Evolutionary conservation across 164 flowering plant genomes (phyloP), one percentile per base, ranked within the genome.

Genomic region (Paratinospora sagittata): DNA sequence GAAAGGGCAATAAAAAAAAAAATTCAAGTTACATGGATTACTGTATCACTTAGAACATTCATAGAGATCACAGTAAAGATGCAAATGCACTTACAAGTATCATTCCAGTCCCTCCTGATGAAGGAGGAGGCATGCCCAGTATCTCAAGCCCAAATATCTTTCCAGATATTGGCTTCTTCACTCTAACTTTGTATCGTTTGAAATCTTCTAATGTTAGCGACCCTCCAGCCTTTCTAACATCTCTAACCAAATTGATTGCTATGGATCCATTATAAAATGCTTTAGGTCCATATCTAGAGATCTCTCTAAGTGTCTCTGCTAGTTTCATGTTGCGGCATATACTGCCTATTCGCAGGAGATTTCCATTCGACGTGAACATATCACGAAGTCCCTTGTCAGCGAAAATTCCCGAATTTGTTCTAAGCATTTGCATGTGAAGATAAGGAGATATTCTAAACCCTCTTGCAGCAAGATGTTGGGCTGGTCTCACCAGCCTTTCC

Each of bases 121-220:
- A 82, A 70, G 90, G 92, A 52, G 86, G 86, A 12, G 86, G 90
- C 92, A 87, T 85, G 52, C 86, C 76, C 16, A 82, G 37, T n/a
- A 88, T 73, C 52, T 72, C 47, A 47, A 72, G 66, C 17, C 88
- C 91, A 62, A 79, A 43, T 17, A 79, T 8, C 11, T 83, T 65
- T 8, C 76, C 73, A 21, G 70, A 70, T 8, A 85, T 63, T 10
- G 88, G 85, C 49, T 80, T 65, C 65, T 73, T 86, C 21, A 74
- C 24, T 74, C 80, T 76, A n/a, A 84, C 90, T 76, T 61, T 27
- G 68, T 89, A 89, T 0, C 43, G 72, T 64, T 41, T 55, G 80
- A 89, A 79, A 74, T 89, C 94, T 66, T 80, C 63, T 76, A 82
- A 66, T 24, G 82, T 82, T 21, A 87, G 34, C 45, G 85, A 82